Conservation (phyloP, 2,329 filamentous ascomycete species). For the Nothopassalora personata region DNA sequence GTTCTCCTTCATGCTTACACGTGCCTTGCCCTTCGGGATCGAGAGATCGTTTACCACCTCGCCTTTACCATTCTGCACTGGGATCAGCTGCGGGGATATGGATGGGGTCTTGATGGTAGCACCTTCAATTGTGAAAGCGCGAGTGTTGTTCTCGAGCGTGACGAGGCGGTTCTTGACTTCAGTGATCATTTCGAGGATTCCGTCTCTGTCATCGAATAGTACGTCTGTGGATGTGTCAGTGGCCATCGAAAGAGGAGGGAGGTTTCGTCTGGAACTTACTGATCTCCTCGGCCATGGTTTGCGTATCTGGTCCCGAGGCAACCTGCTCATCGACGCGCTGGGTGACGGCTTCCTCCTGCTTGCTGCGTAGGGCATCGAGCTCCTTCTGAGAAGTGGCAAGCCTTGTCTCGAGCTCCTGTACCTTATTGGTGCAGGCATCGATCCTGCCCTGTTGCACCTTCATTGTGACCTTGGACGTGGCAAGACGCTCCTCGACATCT, state of each 20-base stretch:
- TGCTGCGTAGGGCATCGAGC: constrained; percentile 3
- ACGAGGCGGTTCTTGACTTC: constrained; percentile 12
- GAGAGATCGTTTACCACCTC: constrained; percentile 15
- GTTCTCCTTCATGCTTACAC: constrained; percentile 8
- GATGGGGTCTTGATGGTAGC: not conserved
- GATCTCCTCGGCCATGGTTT: constrained; percentile 16
- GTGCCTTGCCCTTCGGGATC: constrained; percentile 21
- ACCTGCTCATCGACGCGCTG: not conserved
- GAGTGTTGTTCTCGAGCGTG: constrained; percentile 21
- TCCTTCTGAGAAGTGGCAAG: not conserved
- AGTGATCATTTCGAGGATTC: constrained; percentile 13
- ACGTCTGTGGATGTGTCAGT: constrained; percentile 2
- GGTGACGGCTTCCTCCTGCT: constrained; percentile 1
- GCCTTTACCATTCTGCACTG: constrained; percentile 16
- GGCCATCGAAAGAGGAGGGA: not conserved
- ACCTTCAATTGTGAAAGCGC: constrained; percentile 18
- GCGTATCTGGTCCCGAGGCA: not conserved
- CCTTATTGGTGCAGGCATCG: not conserved
- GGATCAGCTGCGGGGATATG: constrained; percentile 14
- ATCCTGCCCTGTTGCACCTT: constrained; percentile 10
- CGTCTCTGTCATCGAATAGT: constrained; percentile 23
- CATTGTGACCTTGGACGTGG: constrained; percentile 11
- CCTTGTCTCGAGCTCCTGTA: constrained; percentile 6
- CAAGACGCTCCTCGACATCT: constrained; percentile 15
- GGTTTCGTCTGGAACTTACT: not conserved